These are phyloP conservation scores for Flaveria sonorensis DNA, from an alignment of 129 eudicot genomes.

Conservation along the genomic window DNA sequence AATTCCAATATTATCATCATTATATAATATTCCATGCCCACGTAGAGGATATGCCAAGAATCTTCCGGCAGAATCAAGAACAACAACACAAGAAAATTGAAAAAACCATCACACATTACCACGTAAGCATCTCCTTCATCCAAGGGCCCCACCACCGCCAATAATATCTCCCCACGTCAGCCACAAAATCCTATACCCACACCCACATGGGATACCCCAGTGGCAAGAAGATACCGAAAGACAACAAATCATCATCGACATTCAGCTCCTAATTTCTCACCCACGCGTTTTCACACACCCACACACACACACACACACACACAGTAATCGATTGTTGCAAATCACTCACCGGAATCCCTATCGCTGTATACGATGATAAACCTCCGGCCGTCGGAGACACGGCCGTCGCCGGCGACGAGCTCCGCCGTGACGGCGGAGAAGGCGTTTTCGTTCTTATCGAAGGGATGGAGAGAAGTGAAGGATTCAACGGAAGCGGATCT, in stretches of 20 bases:
- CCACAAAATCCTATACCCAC: conserved; percentile 30
- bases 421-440: conserved; percentile 75
- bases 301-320: conserved; percentile 7
- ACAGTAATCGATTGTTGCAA: neutral
- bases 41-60: conserved; percentile 30
- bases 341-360: conserved; percentile 6
- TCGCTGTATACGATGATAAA: conserved; percentile 42
- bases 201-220: conserved; percentile 10
- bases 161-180: conserved; percentile 15
- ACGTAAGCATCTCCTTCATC: conserved; percentile 34
- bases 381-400: conserved; percentile 51
- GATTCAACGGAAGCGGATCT: conserved; percentile 91
- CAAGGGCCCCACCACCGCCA: neutral
- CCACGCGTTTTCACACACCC: conserved; percentile 22
- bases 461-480: conserved; percentile 87
- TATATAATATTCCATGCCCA: neutral
- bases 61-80: conserved; percentile 37
- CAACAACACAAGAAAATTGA: too few relatives aligned
- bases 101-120: conserved; percentile 16
- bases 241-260: conserved; percentile 42
- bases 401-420: conserved; percentile 38
- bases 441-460: conserved; percentile 76
- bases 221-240: neutral
- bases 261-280: conserved; percentile 34
- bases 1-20: too few relatives aligned